These are phyloP conservation scores for Camellia lanceoleosa DNA, from an alignment of 148 eudicot genomes.

Conservation along the genomic window DNA sequence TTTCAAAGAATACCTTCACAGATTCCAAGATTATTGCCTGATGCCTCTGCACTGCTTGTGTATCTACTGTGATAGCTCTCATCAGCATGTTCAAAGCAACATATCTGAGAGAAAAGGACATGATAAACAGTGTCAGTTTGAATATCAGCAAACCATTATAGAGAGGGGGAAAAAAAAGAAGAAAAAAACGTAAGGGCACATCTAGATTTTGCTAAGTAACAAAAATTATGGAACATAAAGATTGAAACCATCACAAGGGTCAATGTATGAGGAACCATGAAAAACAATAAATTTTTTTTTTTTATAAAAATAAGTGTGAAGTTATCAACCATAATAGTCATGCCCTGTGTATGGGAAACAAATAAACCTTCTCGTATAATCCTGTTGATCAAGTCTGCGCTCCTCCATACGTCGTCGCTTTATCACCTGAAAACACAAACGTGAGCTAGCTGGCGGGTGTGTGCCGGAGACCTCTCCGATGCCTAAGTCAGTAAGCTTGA, in stretches of 20 bases:
- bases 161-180: neutral
- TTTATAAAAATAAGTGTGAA: neutral
- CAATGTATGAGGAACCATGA: neutral
- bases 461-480: too few species aligned
- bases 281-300: too few species aligned
- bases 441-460: too few species aligned
- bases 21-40: slow-evolving; percentile 91
- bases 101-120: slow-evolving; percentile 48
- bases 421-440: too few species aligned
- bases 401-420: too few species aligned
- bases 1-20: slow-evolving; percentile 56
- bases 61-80: slow-evolving; percentile 81
- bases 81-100: slow-evolving; percentile 97
- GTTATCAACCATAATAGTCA: neutral
- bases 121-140: neutral
- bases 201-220: neutral
- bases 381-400: too few species aligned
- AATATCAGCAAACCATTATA: neutral
- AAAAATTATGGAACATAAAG: neutral
- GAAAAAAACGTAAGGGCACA: neutral
- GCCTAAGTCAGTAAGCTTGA: too few species aligned
- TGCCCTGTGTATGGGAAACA: too few species aligned
- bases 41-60: slow-evolving; percentile 99
- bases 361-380: too few species aligned
- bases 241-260: neutral